A percentile compares a stretch with the other conserved stretches of the same genome.
Evolutionary conservation across 768 basidiomycete species (phyloP).

Genomic region (Kwoniella pini): DNA sequence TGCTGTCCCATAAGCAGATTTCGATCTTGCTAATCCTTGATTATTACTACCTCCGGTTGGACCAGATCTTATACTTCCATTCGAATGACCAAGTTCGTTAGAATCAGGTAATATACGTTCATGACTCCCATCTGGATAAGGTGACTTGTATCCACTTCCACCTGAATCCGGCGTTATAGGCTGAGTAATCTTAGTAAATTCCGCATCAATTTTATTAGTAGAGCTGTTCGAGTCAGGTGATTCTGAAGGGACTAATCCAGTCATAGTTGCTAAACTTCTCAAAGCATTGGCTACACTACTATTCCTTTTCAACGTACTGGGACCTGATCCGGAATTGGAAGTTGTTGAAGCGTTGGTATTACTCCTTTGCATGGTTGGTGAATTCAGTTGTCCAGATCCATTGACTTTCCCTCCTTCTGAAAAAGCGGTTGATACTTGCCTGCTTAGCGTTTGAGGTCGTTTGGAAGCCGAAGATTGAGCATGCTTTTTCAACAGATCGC

Average conservation of each 20-base stretch:
- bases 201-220: neutral
- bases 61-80: neutral
- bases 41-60: neutral
- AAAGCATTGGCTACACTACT: conserved; percentile 48
- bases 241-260: conserved; percentile 35
- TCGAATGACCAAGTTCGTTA: neutral
- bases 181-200: conserved; percentile 5
- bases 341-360: conserved; percentile 34
- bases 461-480: neutral
- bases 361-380: conserved; percentile 31
- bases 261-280: conserved; percentile 49
- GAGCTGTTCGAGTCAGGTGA: conserved; percentile 15
- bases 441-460: conserved; percentile 18
- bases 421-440: conserved; percentile 19
- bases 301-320: conserved; percentile 41
- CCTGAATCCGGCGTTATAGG: conserved; percentile 4
- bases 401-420: conserved; percentile 21
- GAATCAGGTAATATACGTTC: conserved; percentile 35
- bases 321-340: conserved; percentile 7
- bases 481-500: conserved; percentile 21
- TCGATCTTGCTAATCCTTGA: conserved; percentile 11
- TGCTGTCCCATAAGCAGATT: neutral
- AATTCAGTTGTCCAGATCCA: conserved; percentile 10
- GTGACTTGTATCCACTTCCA: conserved; percentile 28
- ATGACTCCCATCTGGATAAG: conserved; percentile 42